Base-by-base conservation (phyloP, 2,329 filamentous ascomycete genomes). In the Mycocentrospora acerina region DNA sequence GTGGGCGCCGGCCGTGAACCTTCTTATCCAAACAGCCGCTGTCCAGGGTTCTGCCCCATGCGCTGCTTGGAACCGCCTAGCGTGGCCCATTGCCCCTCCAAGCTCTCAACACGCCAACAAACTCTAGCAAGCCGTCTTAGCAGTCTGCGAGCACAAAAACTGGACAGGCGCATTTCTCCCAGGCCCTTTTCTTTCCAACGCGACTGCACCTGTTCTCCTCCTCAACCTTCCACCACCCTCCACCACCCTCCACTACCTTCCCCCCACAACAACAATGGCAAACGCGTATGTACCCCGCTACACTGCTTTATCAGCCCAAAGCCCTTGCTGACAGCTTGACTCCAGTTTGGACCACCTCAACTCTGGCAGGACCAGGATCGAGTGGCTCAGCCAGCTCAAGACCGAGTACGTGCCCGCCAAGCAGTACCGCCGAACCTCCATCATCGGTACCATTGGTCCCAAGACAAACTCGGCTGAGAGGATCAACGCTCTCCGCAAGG, bases 391-490 rank as follows among this genome's bases (percentile, higher is more conserved):
- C 67, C 77, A 81, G 71, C 87, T 98, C 67, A 85, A 96, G 77
- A 96, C 91, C 54, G 87, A 93, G 67, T 90, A 86, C 76, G 78
- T 81, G 60, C 90, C 91, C 40, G 80, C 85, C 62, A 88, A 85
- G 73, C 90, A 94, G 78, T 94, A 93, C 75, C 89, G 93, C 66
- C 86, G 93, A 59, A 95, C 91, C 50, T 95, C 90, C 67, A 98
- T 98, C 77, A 96, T 98, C 74, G 90, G 91, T 78, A 97, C 93
- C 62, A 97, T 98, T 69, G 93, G 93, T 49, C 93, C 93, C 68
- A 98, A 97, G 85, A 98, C 93, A 61, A 98, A 98, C 80, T 95
- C 89, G 25, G 85, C 90, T 42, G 88, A 96, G 77, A 90, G 90
- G 73, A 95, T 98, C 77, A 97, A 97, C 75, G 81, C 84, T 70